Evolutionary conservation across 2,329 filamentous ascomycete genomes (phyloP), one percentile per base, ranked within the genome.

Genomic region (Ramichloridium luteum): DNA sequence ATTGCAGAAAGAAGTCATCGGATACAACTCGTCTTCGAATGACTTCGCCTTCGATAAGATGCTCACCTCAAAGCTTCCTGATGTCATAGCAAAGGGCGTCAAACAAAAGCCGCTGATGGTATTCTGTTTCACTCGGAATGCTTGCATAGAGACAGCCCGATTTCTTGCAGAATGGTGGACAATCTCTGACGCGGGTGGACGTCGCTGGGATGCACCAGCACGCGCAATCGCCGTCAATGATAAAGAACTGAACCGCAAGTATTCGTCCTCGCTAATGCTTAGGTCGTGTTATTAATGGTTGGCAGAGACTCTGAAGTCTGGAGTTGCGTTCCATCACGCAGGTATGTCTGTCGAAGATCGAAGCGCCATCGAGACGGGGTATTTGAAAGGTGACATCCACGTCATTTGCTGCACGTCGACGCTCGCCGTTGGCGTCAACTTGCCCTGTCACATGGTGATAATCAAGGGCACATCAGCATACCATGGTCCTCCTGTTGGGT

Each of bases 361-460:
- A 28, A 57, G 63, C 23, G 61, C 67, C 1, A 62, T 92, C 12
- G 81, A 90, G 48, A 67, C 66, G 27, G 68, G 67, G 1, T 93
- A 78, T 44, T 57, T 84, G 3, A 60, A 71, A 12, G 79, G 81
- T 0, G 64, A 82, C n/a, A 67, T 92, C 36, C 76, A 65, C 40
- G 73, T 92, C 17, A 85, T 93, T 31, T 92, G 84, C 54, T 90
- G 81, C 50, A 93, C 83, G 0, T 86, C 82, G 0, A 93, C 83
- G 1, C 61, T 93, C 12, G 81, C 83, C 1, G 77, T 90, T 9
- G 83, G 83, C 0, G 71, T 93, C 16, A 93, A 93, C 49, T 57
- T 92, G 6, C 84, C 83, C 17, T 46, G 43, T 35, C 43, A 46
- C 12, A 44, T 44, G 43, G 82, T 86, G 3, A 74, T 92, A 6